Evolutionary conservation across 2,329 filamentous ascomycete genomes (phyloP), one percentile per base, ranked within the genome.

Genomic region (Aureobasidium pullulans): DNA sequence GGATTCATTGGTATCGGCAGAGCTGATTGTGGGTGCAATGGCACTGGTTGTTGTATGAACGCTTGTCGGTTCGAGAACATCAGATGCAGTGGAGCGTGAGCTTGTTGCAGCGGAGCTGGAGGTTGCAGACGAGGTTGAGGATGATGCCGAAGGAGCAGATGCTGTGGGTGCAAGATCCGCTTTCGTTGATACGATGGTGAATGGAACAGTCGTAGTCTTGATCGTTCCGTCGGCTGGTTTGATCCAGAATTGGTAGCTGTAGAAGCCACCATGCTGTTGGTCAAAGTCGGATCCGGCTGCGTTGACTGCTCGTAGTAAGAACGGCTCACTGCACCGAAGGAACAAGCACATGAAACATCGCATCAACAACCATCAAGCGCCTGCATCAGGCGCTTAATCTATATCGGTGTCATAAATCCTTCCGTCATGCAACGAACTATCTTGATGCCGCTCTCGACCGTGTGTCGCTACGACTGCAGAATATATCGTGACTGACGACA

Each of bases 191-290:
- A 52, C 31, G 29, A 16, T 52, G 11, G 32, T 52, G 6, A 52
- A 52, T 13, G 48, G 48, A 2, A 39, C 19, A 7, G 32, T 52
- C n/a, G 48, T 52, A 8, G 48, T 52, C 6, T 29, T 16, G 13
- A 7, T 40, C 7, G 48, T 28, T 23, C 19, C 48, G 28, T 52
- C 48, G 19, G 36, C 16, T 28, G 48, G 48, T 28, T 39, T 37
- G 13, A 57, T 48, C 53, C 53, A 57, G 40, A 57, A 57, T 23
- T 44, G 53, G 11, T 47, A 47, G 31, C 53, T 57, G 53, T 46
- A 57, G 13, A 57, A 57, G 10, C 53, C 53, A 9, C 53, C 53
- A n/a, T 37, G 48, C 19, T 52, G 48, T 31, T 52, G 32, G 7
- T 52, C 48, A 10, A 15, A 23, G 23, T 52, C 48, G 7, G 32